Conservation (phyloP, 192 early-diverging fungal species). For the Linnemannia hyalina region DNA sequence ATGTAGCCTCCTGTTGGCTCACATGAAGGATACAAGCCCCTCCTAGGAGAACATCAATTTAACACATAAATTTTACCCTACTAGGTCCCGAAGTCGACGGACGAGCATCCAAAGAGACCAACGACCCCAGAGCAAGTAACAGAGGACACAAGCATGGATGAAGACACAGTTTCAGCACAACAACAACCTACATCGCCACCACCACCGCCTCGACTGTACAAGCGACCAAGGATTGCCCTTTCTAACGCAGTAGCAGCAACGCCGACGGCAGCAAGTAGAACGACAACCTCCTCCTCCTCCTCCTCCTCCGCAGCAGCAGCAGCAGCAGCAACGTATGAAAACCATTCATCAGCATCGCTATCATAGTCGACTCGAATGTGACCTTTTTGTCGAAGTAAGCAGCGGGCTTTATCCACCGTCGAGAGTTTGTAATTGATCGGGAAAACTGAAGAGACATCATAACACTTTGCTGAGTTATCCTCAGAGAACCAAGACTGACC, state of each 20-base stretch:
- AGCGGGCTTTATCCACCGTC: too few relatives aligned
- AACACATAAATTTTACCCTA: not conserved
- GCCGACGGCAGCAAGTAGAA: not conserved
- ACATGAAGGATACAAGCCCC: not conserved
- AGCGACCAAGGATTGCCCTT: constrained; percentile 41
- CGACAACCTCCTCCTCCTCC: not conserved
- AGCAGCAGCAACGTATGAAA: not conserved
- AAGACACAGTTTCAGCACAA: not conserved
- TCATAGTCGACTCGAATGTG: not conserved
- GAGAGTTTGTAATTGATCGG: too few relatives aligned
- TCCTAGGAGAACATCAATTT: not conserved
- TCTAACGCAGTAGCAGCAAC: constrained; percentile 19
- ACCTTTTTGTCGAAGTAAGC: not conserved
- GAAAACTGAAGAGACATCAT: not conserved
- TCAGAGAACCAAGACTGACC: not conserved
- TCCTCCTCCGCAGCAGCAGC: too few relatives aligned
- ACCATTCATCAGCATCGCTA: not conserved
- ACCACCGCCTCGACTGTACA: constrained; percentile 30
- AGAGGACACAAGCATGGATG: not conserved
- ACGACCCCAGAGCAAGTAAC: constrained; percentile 3
- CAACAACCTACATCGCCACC: not conserved
- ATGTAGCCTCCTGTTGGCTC: not conserved
- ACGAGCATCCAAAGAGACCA: constrained; percentile 24
- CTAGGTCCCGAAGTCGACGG: not conserved
- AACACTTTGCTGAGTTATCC: not conserved